Base-by-base conservation (phyloP, 2,329 filamentous ascomycete species). In the Aspergillus tamarii region DNA sequence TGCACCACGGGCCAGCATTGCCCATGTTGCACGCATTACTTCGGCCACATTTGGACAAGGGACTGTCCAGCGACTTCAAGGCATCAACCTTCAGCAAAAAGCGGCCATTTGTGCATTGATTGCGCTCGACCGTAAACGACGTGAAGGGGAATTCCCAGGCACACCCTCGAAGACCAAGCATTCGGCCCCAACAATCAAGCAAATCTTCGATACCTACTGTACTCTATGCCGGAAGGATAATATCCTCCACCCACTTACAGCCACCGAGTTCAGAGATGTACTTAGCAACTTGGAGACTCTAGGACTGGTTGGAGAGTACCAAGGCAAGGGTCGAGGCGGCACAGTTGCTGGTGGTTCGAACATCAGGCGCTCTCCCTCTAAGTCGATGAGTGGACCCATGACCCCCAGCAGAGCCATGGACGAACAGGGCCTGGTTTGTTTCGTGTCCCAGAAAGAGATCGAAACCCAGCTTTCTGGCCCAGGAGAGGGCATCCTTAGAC, bases 51-150 rank as follows among this genome's bases (percentile, higher is more conserved):
- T 99, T 78, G 92, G 91, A 76, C 94, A 97, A 70, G 94, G 94
- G 41, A 91, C 93, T 1, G 87, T 85, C 14, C 93, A 97, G 71
- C 88, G 95, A 63, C 87, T 99, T 16, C 90, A 91, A 77, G 89
- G 89, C 5, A 87, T 99, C 62, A 99, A 98, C 75, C 85, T 99
- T 2, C 96, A 99, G 75, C 95, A 99, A 78, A 98, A 97, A 77
- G 95, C 94, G 4, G 93, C 94, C 0, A 84, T 99, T 11, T 99
- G 95, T 80, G 88, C 94, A 0, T 84, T 99, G 16, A 85, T 94
- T 45, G 92, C 93, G 2, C 87, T 95, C n/a, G 94, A 97, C 76
- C 92, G 91, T 71, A 88, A 88, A 66, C 62, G 86, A 81, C 71
- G 81, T 72, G 45, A 88, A 46, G 64, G 73, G n/a, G 76, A 81